Conservation (phyloP, 805 yeast genomes). For the Wickerhamiella alocasiicola region DNA sequence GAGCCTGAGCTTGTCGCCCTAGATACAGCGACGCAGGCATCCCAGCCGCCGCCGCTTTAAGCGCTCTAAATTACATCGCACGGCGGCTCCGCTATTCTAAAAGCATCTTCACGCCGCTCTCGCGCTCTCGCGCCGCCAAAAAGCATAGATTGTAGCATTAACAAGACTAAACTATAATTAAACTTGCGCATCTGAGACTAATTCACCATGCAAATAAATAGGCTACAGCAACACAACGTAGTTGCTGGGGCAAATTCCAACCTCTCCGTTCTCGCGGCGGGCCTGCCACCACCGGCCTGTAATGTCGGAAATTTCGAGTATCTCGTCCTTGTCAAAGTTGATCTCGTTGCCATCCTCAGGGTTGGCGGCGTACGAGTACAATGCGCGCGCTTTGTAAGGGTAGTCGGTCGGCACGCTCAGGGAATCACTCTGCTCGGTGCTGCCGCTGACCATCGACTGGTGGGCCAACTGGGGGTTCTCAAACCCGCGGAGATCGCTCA, state of each 20-base stretch:
- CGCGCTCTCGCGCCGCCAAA: too few species aligned
- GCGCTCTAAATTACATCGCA: too few species aligned
- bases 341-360: constrained; percentile 89
- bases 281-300: constrained; percentile 99
- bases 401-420: constrained; percentile 32
- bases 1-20: too few species aligned
- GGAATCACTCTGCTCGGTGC: constrained; percentile 12
- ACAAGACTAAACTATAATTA: constrained; percentile 28
- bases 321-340: constrained; percentile 79
- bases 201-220: constrained; percentile 8
- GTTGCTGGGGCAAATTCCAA: constrained; percentile 93
- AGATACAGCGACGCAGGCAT: too few species aligned
- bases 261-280: constrained; percentile 73
- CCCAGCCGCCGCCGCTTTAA: too few species aligned
- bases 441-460: constrained; percentile 9
- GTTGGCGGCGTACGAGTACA: constrained; percentile 77
- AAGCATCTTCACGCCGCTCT: too few species aligned
- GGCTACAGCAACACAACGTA: constrained; percentile 55
- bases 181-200: too few species aligned
- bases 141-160: too few species aligned
- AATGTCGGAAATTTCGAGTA: constrained; percentile 82
- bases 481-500: constrained; percentile 16
- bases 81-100: too few species aligned
- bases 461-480: constrained; percentile 8
- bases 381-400: constrained; percentile 75